Conservation (phyloP, 192 early-diverging fungal genomes). For the Oehlia diaphana region DNA sequence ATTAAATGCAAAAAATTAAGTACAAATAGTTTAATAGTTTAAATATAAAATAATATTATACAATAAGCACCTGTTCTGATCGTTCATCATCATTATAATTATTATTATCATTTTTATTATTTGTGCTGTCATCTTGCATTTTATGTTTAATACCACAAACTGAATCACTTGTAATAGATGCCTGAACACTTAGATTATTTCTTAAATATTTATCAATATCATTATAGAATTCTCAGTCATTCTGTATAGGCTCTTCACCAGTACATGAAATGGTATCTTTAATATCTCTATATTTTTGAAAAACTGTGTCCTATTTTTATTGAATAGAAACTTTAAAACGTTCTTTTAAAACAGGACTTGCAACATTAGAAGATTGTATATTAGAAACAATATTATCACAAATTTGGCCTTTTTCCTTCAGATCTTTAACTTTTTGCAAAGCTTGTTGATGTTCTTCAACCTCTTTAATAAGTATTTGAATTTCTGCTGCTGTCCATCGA, state of each 20-base stretch:
- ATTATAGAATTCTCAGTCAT: neutral
- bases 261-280: neutral
- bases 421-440: neutral
- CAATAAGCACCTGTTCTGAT: no score
- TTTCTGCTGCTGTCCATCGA: neutral
- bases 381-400: neutral
- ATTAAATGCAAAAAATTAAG: no score
- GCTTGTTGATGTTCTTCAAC: neutral
- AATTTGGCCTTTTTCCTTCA: neutral
- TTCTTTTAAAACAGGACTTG: neutral
- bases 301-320: neutral
- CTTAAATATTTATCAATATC: neutral
- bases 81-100: no score
- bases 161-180: neutral
- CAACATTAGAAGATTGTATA: neutral
- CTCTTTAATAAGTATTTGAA: neutral
- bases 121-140: neutral
- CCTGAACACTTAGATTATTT: neutral
- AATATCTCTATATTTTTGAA: neutral
- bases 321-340: neutral
- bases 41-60: no score
- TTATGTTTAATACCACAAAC: neutral
- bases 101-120: no score
- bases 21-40: no score
- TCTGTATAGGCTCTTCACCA: neutral